phyloP scores from a whole-genome alignment of 2,329 filamentous ascomycete species.

The Fusarium graminum region DNA sequence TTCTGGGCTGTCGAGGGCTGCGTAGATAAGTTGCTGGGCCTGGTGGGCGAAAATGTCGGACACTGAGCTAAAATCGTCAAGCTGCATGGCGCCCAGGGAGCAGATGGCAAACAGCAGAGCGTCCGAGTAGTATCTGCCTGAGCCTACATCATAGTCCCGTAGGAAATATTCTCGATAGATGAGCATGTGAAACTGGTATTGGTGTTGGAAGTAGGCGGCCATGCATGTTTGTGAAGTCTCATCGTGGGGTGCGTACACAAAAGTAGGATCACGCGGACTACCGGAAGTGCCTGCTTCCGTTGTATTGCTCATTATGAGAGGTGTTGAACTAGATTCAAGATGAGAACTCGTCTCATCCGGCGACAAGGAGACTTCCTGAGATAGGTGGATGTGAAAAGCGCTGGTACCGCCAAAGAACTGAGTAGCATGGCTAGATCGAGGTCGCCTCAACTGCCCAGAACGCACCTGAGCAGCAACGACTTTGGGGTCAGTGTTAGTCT shows the following conservation, averaged over 20 bases:
- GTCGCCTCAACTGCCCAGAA: conserved; percentile 55
- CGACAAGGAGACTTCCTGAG: conserved; percentile 46
- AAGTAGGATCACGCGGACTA: conserved; percentile 45
- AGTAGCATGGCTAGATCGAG: conserved; percentile 56
- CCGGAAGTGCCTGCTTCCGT: conserved; percentile 33
- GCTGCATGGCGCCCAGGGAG: conserved; percentile 62
- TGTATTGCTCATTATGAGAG: conserved; percentile 20
- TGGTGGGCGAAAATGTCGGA: conserved; percentile 61
- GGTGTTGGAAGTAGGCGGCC: conserved; percentile 62
- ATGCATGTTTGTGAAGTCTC: conserved; percentile 60
- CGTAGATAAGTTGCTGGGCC: conserved; percentile 60
- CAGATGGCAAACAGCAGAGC: conserved; percentile 63
- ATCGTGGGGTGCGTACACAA: conserved; percentile 59
- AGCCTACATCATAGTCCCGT: conserved; percentile 61
- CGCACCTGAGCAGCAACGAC: conserved; percentile 52
- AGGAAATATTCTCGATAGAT: conserved; percentile 65
- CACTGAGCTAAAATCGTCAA: conserved; percentile 56
- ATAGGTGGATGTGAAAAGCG: conserved; percentile 58
- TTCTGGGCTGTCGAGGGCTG: conserved; percentile 60
- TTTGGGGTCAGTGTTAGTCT: conserved; percentile 49
- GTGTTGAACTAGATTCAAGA: conserved; percentile 31
- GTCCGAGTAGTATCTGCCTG: conserved; percentile 64
- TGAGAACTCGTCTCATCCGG: conserved; percentile 25
- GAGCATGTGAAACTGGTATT: conserved; percentile 64
- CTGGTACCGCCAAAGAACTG: conserved; percentile 65